Percentiles rank a stretch among this genome's conserved stretches.
These are phyloP conservation scores for Camellia lanceoleosa DNA, from an alignment of 148 eudicot genomes.

Conservation along the genomic window DNA sequence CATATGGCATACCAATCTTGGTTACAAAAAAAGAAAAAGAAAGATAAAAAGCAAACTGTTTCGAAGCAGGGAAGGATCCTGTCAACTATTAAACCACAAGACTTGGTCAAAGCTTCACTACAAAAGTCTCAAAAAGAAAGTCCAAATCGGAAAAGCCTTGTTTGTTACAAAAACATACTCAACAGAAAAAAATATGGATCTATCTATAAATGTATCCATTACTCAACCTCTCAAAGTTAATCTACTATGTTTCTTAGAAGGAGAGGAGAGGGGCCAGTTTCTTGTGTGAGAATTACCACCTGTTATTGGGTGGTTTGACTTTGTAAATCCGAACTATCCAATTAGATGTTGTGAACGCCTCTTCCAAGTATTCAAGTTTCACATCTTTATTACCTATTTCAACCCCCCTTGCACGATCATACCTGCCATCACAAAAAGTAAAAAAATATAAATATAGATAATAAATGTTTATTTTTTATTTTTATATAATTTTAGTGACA, in stretches of 20 bases:
- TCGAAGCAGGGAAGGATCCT: not conserved
- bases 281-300: constrained; percentile 49
- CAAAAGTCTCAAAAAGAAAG: not conserved
- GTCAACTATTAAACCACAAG: not conserved
- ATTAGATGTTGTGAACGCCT: constrained; percentile 94
- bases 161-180: constrained; percentile 15
- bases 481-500: too few relatives aligned
- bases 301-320: constrained; percentile 95
- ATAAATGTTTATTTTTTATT: too few relatives aligned
- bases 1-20: too few relatives aligned
- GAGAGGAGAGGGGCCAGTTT: not conserved
- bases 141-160: constrained; percentile 11
- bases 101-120: not conserved
- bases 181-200: constrained; percentile 8
- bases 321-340: constrained; percentile 98
- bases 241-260: constrained; percentile 9
- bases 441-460: too few relatives aligned
- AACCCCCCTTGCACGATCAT: constrained; percentile 98
- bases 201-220: constrained; percentile 5
- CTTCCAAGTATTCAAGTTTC: constrained; percentile 87
- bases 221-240: constrained; percentile 4
- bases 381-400: constrained; percentile 97
- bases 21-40: too few relatives aligned
- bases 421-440: constrained; percentile 39
- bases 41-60: too few relatives aligned